Conservation (phyloP, 1,284 basidiomycete genomes). For the Tilletia caries region DNA sequence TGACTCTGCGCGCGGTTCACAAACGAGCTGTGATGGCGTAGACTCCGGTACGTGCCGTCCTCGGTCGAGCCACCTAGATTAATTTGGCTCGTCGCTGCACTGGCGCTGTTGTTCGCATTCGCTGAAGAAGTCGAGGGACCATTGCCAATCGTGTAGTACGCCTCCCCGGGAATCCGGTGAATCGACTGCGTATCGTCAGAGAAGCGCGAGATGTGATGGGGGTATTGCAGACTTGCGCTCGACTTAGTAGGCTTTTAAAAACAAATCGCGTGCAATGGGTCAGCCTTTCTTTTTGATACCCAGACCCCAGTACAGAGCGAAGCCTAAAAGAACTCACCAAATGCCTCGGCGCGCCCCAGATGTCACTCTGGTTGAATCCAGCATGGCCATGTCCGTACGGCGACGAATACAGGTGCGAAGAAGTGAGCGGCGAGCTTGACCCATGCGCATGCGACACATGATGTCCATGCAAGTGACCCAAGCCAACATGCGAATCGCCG, state of each 20-base stretch:
- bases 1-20: constrained; percentile 44
- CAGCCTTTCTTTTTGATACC: too few species aligned
- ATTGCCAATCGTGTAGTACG: constrained; percentile 15
- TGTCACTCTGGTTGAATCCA: constrained; percentile 36
- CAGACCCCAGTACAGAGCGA: too few species aligned
- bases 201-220: constrained; percentile 26
- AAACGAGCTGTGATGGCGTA: constrained; percentile 43
- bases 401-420: constrained; percentile 46
- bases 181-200: constrained; percentile 36
- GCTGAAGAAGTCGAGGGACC: too few species aligned
- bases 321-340: not conserved
- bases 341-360: constrained; percentile 42
- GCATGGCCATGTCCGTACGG: constrained; percentile 38
- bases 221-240: constrained; percentile 32
- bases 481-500: constrained; percentile 30
- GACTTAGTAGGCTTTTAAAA: constrained; percentile 12
- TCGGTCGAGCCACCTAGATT: constrained; percentile 17
- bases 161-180: constrained; percentile 24
- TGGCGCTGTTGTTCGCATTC: too few species aligned
- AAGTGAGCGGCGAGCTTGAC: constrained; percentile 35
- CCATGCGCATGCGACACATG: constrained; percentile 18
- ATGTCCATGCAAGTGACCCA: not conserved
- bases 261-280: not conserved
- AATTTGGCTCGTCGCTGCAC: not conserved
- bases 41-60: constrained; percentile 36